phyloP scores from a whole-genome alignment of 768 basidiomycete genomes.

The Serendipita indica region DNA sequence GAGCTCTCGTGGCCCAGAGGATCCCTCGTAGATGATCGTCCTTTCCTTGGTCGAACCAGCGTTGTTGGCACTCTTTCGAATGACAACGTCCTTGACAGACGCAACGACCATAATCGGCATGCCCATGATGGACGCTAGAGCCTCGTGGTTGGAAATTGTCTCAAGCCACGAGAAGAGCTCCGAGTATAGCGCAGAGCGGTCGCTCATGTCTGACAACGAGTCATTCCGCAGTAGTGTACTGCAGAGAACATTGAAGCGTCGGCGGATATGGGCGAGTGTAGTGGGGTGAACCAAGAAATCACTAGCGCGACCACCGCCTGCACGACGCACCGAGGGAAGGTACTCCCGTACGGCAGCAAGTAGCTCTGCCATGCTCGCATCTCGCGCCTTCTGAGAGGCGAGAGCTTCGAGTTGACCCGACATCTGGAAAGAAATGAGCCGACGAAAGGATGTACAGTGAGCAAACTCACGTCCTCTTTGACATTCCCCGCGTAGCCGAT shows the following conservation, averaged over 20 bases:
- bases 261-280: slow-evolving; percentile 75
- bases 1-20: slow-evolving; percentile 78
- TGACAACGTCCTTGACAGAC: slow-evolving; percentile 46
- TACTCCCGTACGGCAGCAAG: slow-evolving; percentile 63
- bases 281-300: slow-evolving; percentile 91
- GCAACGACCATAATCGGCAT: slow-evolving; percentile 89
- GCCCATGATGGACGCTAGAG: slow-evolving; percentile 87
- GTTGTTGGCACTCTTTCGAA: slow-evolving; percentile 29
- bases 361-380: slow-evolving; percentile 54
- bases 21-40: slow-evolving; percentile 78
- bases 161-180: slow-evolving; percentile 87
- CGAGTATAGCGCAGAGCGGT: slow-evolving; percentile 69
- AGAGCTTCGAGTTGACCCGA: slow-evolving; percentile 69
- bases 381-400: slow-evolving; percentile 55
- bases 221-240: slow-evolving; percentile 81
- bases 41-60: slow-evolving; percentile 47
- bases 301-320: slow-evolving; percentile 62
- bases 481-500: slow-evolving; percentile 75
- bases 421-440: slow-evolving; percentile 30
- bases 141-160: slow-evolving; percentile 90
- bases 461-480: slow-evolving; percentile 63
- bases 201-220: slow-evolving; percentile 88
- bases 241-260: slow-evolving; percentile 79
- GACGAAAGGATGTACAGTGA: background rate
- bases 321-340: slow-evolving; percentile 65